Evolutionary conservation across 2,329 filamentous ascomycete genomes (phyloP), one percentile per base, ranked within the genome.

Genomic region (Triangularia setosa): DNA sequence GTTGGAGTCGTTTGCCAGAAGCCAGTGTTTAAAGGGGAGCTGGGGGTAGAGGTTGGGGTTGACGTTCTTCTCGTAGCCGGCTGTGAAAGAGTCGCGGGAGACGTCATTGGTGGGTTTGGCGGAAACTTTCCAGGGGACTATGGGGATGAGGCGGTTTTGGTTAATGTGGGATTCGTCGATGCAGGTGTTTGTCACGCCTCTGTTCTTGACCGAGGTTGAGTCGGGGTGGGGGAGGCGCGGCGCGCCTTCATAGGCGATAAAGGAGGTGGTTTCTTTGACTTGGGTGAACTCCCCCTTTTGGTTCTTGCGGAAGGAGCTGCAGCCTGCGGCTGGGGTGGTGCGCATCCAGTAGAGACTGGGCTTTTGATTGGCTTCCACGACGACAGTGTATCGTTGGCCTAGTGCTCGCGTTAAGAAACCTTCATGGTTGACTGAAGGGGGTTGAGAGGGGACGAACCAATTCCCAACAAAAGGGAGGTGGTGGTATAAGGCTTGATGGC

Each of bases 401-500:
- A 23, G 4, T n/a, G n/a, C n/a, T n/a, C n/a, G n/a, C n/a, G n/a
- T n/a, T n/a, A n/a, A n/a, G n/a, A n/a, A n/a, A n/a, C n/a, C n/a
- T n/a, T n/a, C n/a, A n/a, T n/a, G n/a, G n/a, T n/a, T n/a, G n/a
- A n/a, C n/a, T n/a, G n/a, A n/a, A n/a, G n/a, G n/a, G n/a, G n/a
- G n/a, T n/a, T n/a, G n/a, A n/a, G n/a, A n/a, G n/a, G 23, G 5
- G 8, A 55, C 24, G 12, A 3, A 57, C 78, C 78, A 33, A 79
- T 76, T 40, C 73, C 75, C 23, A 86, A 75, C 23, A 75, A 79
- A 24, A 86, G 72, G 14, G 78, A 73, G 4, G 79, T 73, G 0
- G 80, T 80, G 1, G 74, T 74, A 69, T 84, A 85, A 1, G 83
- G 83, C 61, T 77, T 69, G 61, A 83, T 73, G 0, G 79, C 75